Evolutionary conservation across 1,284 basidiomycete species (phyloP).

Genomic region (Pseudozyma flocculosa): DNA sequence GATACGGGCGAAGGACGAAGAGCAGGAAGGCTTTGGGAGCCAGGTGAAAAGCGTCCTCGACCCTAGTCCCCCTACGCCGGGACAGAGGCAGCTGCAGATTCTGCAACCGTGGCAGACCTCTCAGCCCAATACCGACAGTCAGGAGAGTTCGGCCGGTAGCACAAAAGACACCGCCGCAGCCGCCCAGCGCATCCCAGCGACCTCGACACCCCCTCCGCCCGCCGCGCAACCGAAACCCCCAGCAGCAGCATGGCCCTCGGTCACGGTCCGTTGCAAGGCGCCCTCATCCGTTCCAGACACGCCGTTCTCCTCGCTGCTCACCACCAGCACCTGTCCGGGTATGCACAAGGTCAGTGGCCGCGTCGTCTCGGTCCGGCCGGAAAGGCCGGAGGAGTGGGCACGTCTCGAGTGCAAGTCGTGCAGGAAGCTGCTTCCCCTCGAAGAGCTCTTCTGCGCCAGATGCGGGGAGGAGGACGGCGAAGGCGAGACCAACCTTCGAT

Average conservation of each 20-base stretch:
- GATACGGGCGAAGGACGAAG: not conserved
- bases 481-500: slow-evolving; percentile 5
- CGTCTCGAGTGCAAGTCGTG: slow-evolving; percentile 25
- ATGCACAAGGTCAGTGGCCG: slow-evolving; percentile 26
- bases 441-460: slow-evolving; percentile 28
- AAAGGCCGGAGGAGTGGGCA: slow-evolving; percentile 24
- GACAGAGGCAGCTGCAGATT: not conserved
- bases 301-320: slow-evolving; percentile 12
- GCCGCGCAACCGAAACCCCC: too few relatives aligned
- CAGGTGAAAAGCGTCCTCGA: not conserved
- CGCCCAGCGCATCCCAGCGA: too few relatives aligned
- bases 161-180: too few relatives aligned
- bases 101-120: not conserved
- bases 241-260: not conserved
- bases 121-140: not conserved
- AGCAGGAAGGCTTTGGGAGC: not conserved
- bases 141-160: not conserved
- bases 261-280: slow-evolving; percentile 23
- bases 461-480: slow-evolving; percentile 34
- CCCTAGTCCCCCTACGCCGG: not conserved
- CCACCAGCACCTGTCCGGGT: slow-evolving; percentile 22
- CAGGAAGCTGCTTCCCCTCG: slow-evolving; percentile 18
- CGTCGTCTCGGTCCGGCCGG: slow-evolving; percentile 21
- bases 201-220: not conserved
- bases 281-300: slow-evolving; percentile 19